Percentiles rank a stretch among this genome's conserved stretches.
Evolutionary conservation across 805 yeast genomes (phyloP).

Genomic region (Candida khao-thaluensis): DNA sequence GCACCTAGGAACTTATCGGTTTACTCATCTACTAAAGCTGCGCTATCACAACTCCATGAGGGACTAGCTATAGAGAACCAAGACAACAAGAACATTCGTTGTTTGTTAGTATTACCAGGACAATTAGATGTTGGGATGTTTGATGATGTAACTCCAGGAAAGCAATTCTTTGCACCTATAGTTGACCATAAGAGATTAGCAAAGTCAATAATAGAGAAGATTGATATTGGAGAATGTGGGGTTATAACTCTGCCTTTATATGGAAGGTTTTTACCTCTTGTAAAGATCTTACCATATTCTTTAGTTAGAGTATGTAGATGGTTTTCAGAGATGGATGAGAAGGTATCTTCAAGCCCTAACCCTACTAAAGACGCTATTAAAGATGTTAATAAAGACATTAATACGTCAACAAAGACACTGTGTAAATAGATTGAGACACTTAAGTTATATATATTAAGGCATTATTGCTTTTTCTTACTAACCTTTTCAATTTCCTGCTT

Average conservation of each 20-base stretch:
- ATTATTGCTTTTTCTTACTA: constrained; percentile 16
- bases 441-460: constrained; percentile 1
- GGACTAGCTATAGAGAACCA: constrained; percentile 41
- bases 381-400: no score
- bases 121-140: constrained; percentile 52
- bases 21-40: constrained; percentile 52
- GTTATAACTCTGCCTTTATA: constrained; percentile 47
- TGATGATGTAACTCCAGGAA: constrained; percentile 41
- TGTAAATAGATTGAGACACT: no score
- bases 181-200: constrained; percentile 42
- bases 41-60: constrained; percentile 44
- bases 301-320: constrained; percentile 36
- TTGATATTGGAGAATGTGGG: constrained; percentile 42
- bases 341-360: constrained; percentile 13
- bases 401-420: no score
- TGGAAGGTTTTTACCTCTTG: constrained; percentile 43
- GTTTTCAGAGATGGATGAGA: constrained; percentile 39
- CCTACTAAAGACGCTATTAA: no score
- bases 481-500: constrained; percentile 12
- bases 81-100: constrained; percentile 22
- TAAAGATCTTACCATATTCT: constrained; percentile 41
- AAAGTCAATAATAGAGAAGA: constrained; percentile 26
- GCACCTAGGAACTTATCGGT: constrained; percentile 49
- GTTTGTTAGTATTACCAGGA: constrained; percentile 48
- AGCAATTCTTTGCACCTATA: constrained; percentile 48